Evolutionary conservation across 2,329 filamentous ascomycete genomes (phyloP), one percentile per base, ranked within the genome.

Genomic region (Fusarium udum): DNA sequence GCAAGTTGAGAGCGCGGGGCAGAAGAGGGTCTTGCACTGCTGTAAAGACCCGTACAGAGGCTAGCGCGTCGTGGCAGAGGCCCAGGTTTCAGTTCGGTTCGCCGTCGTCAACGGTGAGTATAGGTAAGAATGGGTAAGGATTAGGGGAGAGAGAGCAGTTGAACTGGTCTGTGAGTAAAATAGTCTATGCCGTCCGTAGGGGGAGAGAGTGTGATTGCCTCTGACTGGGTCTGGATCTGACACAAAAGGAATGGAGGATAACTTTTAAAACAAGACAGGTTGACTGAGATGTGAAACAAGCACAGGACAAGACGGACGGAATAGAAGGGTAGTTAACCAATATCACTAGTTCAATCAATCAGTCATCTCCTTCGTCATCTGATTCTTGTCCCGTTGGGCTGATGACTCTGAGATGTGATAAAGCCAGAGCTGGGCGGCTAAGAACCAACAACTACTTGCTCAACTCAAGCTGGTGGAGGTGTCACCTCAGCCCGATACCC

Each of bases 51-150:
- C 32, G 32, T 51, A 37, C 56, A 59, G 42, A 57, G 69, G 71
- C 63, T 74, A 73, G 75, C 59, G 75, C 61, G 64, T 70, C 48
- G 72, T 75, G 62, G 68, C 49, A 71, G 73, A 77, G 75, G 71
- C 55, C 74, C 69, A 77, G 68, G 76, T 78, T 78, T 78, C 76
- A 78, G 76, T 78, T 76, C 74, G 72, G 73, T 57, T 78, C 74
- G 71, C 71, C 67, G 75, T 77, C 64, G 65, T 64, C 64, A 74
- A 75, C 76, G 74, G 76, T 77, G 74, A 73, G 72, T 74, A 71
- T 76, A 77, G 75, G 69, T 70, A 67, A 62, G 65, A 55, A 65
- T 48, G 48, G 53, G 53, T 61, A 70, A 70, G 75, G 75, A 66
- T 55, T 61, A 39, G 56, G 14, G 36, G 66, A 40, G 43, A 48